phyloP scores from a whole-genome alignment of 192 early-diverging fungal species.

The Dissophora ornata region DNA sequence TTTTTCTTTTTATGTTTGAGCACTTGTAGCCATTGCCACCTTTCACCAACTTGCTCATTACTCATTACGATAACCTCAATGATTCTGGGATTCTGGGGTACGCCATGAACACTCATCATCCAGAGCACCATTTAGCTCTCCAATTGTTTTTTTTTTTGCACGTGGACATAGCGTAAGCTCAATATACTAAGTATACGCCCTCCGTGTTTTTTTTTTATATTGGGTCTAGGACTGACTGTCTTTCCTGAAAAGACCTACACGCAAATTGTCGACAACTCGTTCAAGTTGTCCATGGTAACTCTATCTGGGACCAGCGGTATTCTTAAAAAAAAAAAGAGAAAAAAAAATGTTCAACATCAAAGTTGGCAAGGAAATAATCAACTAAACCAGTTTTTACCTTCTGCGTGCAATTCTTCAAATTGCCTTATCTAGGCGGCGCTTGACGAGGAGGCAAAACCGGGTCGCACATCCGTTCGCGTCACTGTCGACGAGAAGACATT shows the following conservation, averaged over 20 bases:
- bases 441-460: slow-evolving; percentile 57
- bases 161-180: too few species aligned
- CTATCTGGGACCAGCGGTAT: too few species aligned
- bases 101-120: not conserved
- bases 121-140: too few species aligned
- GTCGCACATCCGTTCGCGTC: slow-evolving; percentile 76
- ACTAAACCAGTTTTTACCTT: not conserved
- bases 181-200: too few species aligned
- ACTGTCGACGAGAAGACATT: slow-evolving; percentile 78
- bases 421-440: slow-evolving; percentile 89
- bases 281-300: slow-evolving; percentile 85
- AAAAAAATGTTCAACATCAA: too few species aligned
- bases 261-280: slow-evolving; percentile 81
- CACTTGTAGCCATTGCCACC: not conserved
- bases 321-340: too few species aligned
- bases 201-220: too few species aligned
- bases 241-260: slow-evolving; percentile 79
- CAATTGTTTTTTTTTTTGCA: too few species aligned
- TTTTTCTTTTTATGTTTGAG: not conserved
- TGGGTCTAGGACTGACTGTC: slow-evolving; percentile 71
- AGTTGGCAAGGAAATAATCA: too few species aligned
- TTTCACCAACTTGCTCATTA: too few species aligned
- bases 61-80: slow-evolving; percentile 39
- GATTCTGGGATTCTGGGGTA: slow-evolving; percentile 73
- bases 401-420: not conserved